A percentile compares a stretch with the other conserved stretches of the same genome.
Conservation (phyloP, 1,284 basidiomycete genomes). For the Naganishia liquefaciens region DNA sequence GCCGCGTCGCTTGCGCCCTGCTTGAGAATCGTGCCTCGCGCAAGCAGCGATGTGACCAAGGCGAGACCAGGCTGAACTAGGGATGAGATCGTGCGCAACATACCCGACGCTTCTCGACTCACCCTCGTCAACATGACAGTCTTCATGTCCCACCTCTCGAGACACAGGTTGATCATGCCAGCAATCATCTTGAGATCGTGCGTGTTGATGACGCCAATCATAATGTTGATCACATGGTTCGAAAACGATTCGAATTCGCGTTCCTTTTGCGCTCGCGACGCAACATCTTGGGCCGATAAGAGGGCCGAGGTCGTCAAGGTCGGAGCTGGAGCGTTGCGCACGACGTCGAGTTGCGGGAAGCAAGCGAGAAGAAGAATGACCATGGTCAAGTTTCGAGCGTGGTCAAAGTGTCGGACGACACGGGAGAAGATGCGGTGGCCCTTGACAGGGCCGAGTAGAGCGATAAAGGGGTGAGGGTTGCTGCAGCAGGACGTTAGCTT, state of each 20-base stretch:
- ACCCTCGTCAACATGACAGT: constrained; percentile 70
- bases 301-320: constrained; percentile 55
- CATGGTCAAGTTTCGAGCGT: constrained; percentile 77
- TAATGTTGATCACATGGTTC: constrained; percentile 79
- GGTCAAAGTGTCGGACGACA: constrained; percentile 79
- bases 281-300: constrained; percentile 17
- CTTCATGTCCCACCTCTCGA: constrained; percentile 77
- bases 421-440: constrained; percentile 91
- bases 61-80: constrained; percentile 78
- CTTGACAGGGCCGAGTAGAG: constrained; percentile 82
- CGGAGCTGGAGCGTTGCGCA: constrained; percentile 69
- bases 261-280: constrained; percentile 61
- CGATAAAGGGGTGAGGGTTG: constrained; percentile 94
- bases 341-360: constrained; percentile 89
- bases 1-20: constrained; percentile 57
- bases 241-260: constrained; percentile 86
- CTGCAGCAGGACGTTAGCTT: constrained; percentile 54
- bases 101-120: constrained; percentile 41
- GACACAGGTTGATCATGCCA: constrained; percentile 79
- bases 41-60: constrained; percentile 86
- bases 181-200: constrained; percentile 79
- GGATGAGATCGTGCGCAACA: constrained; percentile 16
- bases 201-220: constrained; percentile 72
- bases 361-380: constrained; percentile 90
- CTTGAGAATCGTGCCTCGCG: constrained; percentile 85